Percentiles rank a stretch among this genome's conserved stretches.
Conservation (phyloP, 2,329 filamentous ascomycete species). For the Claviceps humidiphila region DNA sequence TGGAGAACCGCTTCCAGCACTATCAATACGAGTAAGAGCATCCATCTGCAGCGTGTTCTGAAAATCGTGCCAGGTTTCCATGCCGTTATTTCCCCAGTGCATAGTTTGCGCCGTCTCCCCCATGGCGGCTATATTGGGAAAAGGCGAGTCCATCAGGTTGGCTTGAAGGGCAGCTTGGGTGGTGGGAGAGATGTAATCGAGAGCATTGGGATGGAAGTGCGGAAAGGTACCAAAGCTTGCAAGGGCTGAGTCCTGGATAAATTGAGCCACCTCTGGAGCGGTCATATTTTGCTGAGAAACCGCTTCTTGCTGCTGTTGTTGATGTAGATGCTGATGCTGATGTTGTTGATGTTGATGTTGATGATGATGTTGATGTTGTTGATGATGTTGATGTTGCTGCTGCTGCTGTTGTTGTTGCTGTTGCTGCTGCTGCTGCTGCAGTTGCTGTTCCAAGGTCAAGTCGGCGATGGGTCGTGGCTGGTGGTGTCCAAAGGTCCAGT, state of each 20-base stretch:
- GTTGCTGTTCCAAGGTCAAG: conserved; percentile 47
- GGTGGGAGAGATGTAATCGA: conserved; percentile 48
- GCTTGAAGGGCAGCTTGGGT: conserved; percentile 52
- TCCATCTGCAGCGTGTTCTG: conserved; percentile 46
- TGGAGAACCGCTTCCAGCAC: conserved; percentile 32
- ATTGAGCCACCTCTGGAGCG: conserved; percentile 34
- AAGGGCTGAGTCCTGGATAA: conserved; percentile 44
- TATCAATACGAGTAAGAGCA: conserved; percentile 25
- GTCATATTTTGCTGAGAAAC: conserved; percentile 25
- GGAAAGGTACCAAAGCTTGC: conserved; percentile 42
- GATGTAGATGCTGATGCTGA: conserved; percentile 31
- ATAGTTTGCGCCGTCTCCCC: conserved; percentile 40
- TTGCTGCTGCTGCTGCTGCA: conserved; percentile 28
- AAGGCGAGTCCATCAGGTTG: conserved; percentile 50
- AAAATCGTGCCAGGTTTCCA: conserved; percentile 72
- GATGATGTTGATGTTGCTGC: conserved; percentile 25
- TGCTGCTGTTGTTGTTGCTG: conserved; percentile 30
- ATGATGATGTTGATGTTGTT: conserved; percentile 30
- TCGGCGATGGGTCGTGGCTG: conserved; percentile 38
- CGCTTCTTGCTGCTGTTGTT: conserved; percentile 25
- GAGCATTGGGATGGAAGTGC: conserved; percentile 39
- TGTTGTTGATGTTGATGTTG: conserved; percentile 28
- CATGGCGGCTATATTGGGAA: conserved; percentile 43
- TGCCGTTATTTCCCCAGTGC: conserved; percentile 47
- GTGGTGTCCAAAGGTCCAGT: conserved; percentile 48